These are phyloP conservation scores for Calophaca sinica DNA, from an alignment of 306 rosid species.

Conservation along the genomic window DNA sequence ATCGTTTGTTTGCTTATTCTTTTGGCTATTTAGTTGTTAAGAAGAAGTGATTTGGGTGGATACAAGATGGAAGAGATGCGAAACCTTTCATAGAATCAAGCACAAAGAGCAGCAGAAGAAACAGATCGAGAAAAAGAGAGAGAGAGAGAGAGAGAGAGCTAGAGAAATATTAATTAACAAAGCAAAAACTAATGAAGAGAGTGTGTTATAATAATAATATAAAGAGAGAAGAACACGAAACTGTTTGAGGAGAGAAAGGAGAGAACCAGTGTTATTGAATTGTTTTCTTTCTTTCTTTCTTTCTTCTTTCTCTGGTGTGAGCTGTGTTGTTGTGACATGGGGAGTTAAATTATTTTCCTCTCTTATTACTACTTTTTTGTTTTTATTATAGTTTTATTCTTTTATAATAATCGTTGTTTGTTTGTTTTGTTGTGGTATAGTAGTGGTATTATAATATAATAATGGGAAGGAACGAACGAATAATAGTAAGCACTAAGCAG, in stretches of 20 bases:
- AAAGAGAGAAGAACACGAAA: conserved; percentile 36
- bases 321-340: conserved; percentile 62
- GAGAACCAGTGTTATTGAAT: conserved; percentile 23
- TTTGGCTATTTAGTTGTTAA: neutral
- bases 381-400: neutral
- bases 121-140: neutral
- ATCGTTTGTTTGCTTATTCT: neutral
- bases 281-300: conserved; percentile 30
- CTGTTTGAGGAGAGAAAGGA: conserved; percentile 48
- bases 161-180: conserved; percentile 33
- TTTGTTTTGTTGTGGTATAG: neutral
- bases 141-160: neutral
- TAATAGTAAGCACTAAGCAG: conserved; percentile 37
- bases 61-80: neutral
- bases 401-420: neutral
- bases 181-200: conserved; percentile 17
- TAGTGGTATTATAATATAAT: neutral
- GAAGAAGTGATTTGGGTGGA: conserved; percentile 49
- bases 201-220: conserved; percentile 41
- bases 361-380: neutral
- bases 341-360: conserved; percentile 46
- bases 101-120: neutral
- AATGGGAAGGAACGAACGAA: neutral
- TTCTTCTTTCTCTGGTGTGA: conserved; percentile 38
- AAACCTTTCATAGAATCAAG: conserved; percentile 60